Evolutionary conservation across 2,329 filamentous ascomycete genomes (phyloP).

Genomic region (Hypoxylon sp.): DNA sequence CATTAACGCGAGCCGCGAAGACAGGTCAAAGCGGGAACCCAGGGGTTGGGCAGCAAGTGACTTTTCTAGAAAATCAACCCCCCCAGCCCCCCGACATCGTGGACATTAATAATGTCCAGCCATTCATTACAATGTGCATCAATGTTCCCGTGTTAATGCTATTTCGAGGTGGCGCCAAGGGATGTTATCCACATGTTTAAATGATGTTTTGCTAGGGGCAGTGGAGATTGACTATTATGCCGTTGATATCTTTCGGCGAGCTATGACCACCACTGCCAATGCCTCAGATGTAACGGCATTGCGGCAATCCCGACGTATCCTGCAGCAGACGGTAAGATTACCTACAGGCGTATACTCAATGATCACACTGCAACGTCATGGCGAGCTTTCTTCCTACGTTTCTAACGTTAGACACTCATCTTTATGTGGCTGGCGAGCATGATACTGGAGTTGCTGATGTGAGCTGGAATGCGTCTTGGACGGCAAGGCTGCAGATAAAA

Average conservation of each 20-base stretch:
- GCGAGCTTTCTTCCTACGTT: conserved; percentile 8
- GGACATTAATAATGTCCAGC: conserved; percentile 15
- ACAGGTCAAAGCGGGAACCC: conserved; percentile 19
- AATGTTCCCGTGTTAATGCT: conserved; percentile 33
- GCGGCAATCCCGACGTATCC: conserved; percentile 34
- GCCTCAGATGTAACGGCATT: conserved; percentile 37
- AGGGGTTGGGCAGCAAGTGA: conserved; percentile 14
- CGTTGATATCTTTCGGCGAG: conserved; percentile 23
- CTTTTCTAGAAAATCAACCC: conserved; percentile 37
- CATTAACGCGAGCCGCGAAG: conserved; percentile 11
- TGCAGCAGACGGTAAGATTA: conserved; percentile 23
- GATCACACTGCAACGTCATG: conserved; percentile 16
- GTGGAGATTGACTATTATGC: conserved; percentile 36
- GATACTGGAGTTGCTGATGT: conserved; percentile 20
- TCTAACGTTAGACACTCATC: background rate
- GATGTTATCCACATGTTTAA: conserved; percentile 20
- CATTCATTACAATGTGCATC: conserved; percentile 27
- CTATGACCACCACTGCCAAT: conserved; percentile 35
- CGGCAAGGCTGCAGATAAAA: conserved; percentile 30
- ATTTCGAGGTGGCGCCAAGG: conserved; percentile 35
- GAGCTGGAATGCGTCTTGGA: conserved; percentile 15
- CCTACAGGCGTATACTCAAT: conserved; percentile 10
- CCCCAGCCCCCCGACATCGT: conserved; percentile 18
- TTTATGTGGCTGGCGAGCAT: conserved; percentile 4
- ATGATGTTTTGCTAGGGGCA: conserved; percentile 25